Percentiles rank a stretch among this genome's conserved stretches.
Evolutionary conservation across 2,329 filamentous ascomycete genomes (phyloP).

Genomic region (Fusarium sp.): DNA sequence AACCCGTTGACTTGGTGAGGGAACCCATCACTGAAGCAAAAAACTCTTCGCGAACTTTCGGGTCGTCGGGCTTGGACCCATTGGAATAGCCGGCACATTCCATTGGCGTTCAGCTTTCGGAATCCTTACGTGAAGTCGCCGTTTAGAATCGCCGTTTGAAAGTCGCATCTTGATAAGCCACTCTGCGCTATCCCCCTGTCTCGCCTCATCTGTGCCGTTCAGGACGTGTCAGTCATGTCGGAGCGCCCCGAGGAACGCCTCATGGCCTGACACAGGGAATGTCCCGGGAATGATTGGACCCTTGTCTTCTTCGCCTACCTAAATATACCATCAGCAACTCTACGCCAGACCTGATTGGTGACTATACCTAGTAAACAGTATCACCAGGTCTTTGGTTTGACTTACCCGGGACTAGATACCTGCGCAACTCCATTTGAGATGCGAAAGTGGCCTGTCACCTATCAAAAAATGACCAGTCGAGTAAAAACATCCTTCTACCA

Average conservation of each 20-base stretch:
- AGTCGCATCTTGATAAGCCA: slow-evolving; percentile 17
- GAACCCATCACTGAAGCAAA: background rate
- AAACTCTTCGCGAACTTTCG: slow-evolving; percentile 2
- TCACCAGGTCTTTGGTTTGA: background rate
- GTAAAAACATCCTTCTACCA: background rate
- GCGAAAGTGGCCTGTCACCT: background rate
- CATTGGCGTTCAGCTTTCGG: slow-evolving; percentile 13
- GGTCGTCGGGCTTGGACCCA: background rate
- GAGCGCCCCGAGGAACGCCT: slow-evolving; percentile 32
- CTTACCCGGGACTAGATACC: slow-evolving; percentile 12
- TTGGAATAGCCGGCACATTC: background rate
- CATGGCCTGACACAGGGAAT: slow-evolving; percentile 31
- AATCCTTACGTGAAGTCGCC: slow-evolving; percentile 24
- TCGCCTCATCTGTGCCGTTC: slow-evolving; percentile 10
- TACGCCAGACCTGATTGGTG: slow-evolving; percentile 8
- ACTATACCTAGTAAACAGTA: background rate
- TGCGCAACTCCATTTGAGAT: background rate
- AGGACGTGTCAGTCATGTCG: slow-evolving; percentile 17
- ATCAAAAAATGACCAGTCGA: background rate
- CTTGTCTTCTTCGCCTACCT: slow-evolving; percentile 1
- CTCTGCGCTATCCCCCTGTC: background rate
- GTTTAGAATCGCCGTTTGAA: background rate
- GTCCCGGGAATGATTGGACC: slow-evolving; percentile 12
- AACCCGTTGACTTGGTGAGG: background rate
- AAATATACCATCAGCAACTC: background rate